These are phyloP conservation scores for Beta macrorhiza DNA, from an alignment of 179 eudicot species.

Conservation along the genomic window DNA sequence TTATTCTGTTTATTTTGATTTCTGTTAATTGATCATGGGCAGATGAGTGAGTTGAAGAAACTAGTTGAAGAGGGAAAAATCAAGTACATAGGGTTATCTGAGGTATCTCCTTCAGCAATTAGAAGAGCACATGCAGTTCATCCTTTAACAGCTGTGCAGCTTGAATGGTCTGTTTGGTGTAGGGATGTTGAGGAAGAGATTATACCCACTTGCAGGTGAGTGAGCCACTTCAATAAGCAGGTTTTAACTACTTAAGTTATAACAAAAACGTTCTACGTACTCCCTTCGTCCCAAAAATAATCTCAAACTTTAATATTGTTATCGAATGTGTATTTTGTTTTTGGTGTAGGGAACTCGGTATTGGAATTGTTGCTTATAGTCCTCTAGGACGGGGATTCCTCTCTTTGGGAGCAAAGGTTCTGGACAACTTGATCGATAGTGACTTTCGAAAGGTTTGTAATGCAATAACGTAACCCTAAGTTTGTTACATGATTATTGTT, in stretches of 20 bases:
- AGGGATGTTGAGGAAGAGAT: conserved; percentile 52
- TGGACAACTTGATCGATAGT: conserved; percentile 27
- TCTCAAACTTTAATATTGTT: neutral
- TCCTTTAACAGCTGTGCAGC: conserved; percentile 49
- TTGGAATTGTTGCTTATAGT: conserved; percentile 56
- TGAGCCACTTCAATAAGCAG: too few species aligned
- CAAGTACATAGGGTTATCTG: conserved; percentile 51
- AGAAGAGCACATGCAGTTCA: conserved; percentile 58
- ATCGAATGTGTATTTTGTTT: too few species aligned
- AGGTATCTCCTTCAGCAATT: conserved; percentile 49
- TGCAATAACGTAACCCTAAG: too few species aligned
- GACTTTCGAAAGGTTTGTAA: conserved; percentile 48
- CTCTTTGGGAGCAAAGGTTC: conserved; percentile 39
- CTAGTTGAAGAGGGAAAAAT: conserved; percentile 54
- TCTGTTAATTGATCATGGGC: neutral
- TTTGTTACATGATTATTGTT: too few species aligned
- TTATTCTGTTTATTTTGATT: too few species aligned
- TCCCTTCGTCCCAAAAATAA: too few species aligned
- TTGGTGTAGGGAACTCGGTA: conserved; percentile 46
- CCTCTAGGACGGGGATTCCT: conserved; percentile 58
- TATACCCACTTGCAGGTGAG: conserved; percentile 53
- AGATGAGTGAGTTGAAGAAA: conserved; percentile 45
- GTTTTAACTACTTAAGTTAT: too few species aligned
- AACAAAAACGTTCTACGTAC: too few species aligned
- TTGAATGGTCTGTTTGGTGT: conserved; percentile 59